Evolutionary conservation across 306 rosid genomes (phyloP).

Genomic region (Calophaca sinica): DNA sequence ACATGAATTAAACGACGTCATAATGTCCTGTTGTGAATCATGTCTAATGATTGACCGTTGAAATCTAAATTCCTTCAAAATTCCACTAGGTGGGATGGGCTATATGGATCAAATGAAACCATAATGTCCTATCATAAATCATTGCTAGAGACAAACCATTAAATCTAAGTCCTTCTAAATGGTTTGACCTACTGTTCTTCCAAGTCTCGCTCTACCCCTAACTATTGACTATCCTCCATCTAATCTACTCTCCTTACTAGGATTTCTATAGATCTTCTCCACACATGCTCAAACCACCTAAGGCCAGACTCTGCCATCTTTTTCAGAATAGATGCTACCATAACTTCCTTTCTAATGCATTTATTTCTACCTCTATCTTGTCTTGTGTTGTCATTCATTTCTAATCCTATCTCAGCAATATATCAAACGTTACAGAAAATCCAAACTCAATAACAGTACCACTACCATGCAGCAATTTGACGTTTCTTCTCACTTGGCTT

Average conservation of each 20-base stretch:
- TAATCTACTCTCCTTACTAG: background rate
- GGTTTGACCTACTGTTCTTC: too few species aligned
- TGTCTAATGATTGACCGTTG: background rate
- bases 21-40: background rate
- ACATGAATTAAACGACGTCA: background rate
- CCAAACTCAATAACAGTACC: background rate
- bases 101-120: background rate
- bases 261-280: background rate
- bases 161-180: background rate
- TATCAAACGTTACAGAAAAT: background rate
- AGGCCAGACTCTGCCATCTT: background rate
- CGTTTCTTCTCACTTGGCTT: conserved; percentile 2
- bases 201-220: too few species aligned
- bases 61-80: background rate
- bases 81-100: background rate
- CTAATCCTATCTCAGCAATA: background rate
- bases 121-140: background rate
- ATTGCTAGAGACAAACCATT: too few species aligned
- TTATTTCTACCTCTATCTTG: background rate
- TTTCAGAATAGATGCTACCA: background rate
- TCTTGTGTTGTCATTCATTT: background rate
- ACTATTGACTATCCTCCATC: background rate
- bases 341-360: background rate
- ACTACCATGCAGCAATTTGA: background rate
- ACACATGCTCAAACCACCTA: background rate